These are phyloP conservation scores for Phoma sp. DNA, from an alignment of 2,329 filamentous ascomycete genomes.

Conservation along the genomic window DNA sequence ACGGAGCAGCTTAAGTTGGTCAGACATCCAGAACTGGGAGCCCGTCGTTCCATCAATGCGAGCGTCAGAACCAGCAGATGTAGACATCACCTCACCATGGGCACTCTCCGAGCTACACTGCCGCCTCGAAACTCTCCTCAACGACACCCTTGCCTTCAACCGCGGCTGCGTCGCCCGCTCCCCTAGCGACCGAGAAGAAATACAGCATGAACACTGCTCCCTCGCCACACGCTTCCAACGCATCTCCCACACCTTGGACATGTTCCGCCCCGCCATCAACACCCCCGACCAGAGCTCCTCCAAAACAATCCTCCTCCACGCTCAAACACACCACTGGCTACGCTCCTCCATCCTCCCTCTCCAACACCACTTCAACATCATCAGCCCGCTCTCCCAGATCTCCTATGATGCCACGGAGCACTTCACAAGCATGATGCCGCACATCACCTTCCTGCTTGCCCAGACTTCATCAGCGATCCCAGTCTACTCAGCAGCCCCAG, in stretches of 20 bases:
- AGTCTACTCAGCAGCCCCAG: slow-evolving; percentile 36
- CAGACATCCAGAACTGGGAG: slow-evolving; percentile 31
- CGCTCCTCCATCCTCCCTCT: slow-evolving; percentile 23
- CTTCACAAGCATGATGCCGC: slow-evolving; percentile 24
- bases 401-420: slow-evolving; percentile 27
- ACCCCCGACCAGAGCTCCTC: slow-evolving; percentile 8
- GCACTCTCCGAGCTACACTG: slow-evolving; percentile 20
- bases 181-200: slow-evolving; percentile 22
- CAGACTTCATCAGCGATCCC: slow-evolving; percentile 20
- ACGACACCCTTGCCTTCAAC: slow-evolving; percentile 36
- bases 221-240: slow-evolving; percentile 17
- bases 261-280: slow-evolving; percentile 11
- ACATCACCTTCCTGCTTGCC: slow-evolving; percentile 21
- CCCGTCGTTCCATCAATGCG: slow-evolving; percentile 22
- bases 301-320: slow-evolving; percentile 21
- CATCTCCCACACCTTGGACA: slow-evolving; percentile 12
- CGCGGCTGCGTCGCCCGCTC: slow-evolving; percentile 23
- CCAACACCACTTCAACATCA: slow-evolving; percentile 14
- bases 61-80: not conserved
- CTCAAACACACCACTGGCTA: slow-evolving; percentile 23
- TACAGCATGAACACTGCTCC: slow-evolving; percentile 9
- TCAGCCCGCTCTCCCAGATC: slow-evolving; percentile 21
- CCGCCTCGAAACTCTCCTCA: slow-evolving; percentile 34
- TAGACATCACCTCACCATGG: slow-evolving; percentile 3
- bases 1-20: slow-evolving; percentile 36